Percentiles rank a stretch among this genome's conserved stretches.
phyloP scores from a whole-genome alignment of 352 stramenopile genomes.

The Detonula confervacea region DNA sequence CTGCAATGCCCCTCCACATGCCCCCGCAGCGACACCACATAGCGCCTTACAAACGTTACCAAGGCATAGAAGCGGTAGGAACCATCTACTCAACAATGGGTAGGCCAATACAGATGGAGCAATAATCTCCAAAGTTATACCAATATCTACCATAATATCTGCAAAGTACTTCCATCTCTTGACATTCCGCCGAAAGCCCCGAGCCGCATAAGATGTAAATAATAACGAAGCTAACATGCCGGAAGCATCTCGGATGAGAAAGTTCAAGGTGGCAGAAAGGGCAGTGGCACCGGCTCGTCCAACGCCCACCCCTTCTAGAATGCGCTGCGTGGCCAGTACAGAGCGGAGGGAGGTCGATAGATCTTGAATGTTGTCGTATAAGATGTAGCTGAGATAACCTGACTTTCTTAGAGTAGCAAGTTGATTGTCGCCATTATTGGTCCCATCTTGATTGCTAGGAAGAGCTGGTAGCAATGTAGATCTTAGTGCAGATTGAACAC shows the following conservation, averaged over 20 bases:
- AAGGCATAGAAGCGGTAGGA: conserved; percentile 49
- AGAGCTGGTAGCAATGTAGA: conserved; percentile 73
- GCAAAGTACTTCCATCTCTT: conserved; percentile 95
- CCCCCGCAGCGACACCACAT: conserved; percentile 80
- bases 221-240: conserved; percentile 76
- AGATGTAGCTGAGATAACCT: conserved; percentile 72
- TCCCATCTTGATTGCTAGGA: conserved; percentile 6
- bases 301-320: conserved; percentile 80
- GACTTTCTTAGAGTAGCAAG: conserved; percentile 46
- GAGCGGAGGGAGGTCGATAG: conserved; percentile 72
- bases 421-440: conserved; percentile 3
- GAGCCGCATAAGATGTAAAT: conserved; percentile 70
- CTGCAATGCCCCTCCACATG: conserved; percentile 74
- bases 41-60: conserved; percentile 81
- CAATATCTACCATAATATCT: conserved; percentile 94
- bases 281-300: conserved; percentile 72
- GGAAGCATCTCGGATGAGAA: conserved; percentile 78
- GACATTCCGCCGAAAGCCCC: conserved; percentile 78
- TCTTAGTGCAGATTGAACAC: conserved; percentile 40
- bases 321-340: conserved; percentile 74
- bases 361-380: conserved; percentile 77
- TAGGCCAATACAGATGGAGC: conserved; percentile 66
- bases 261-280: conserved; percentile 77
- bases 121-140: conserved; percentile 89
- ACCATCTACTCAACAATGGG: conserved; percentile 40